Base-by-base conservation (phyloP, 306 rosid species). In the Cicer cuneatum region DNA sequence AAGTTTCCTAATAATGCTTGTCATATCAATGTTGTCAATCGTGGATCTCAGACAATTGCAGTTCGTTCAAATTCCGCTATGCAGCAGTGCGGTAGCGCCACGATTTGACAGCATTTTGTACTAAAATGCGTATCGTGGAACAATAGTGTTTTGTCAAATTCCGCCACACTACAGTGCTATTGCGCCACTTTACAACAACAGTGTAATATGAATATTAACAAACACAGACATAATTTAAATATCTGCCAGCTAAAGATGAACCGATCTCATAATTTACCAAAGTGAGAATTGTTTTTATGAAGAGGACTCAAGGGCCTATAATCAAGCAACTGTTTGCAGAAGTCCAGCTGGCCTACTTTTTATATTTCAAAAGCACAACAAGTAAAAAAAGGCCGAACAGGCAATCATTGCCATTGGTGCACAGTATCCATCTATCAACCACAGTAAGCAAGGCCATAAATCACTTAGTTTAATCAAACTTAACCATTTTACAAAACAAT, bases 391-490 rank as follows among this genome's bases (percentile, higher is more conserved):
- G 41, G 24, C 53, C 62, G 46, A 66, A 63, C 5, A 41, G 41
- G 19, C 24, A 65, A 79, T 47, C 41, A 53, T 14, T 46, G 56
- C 38, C 41, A 53, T 14, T 46, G 56, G 48, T 40, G 5, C 68
- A 60, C 10, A 52, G 35, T 11, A 29, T 16, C 2, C 9, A 66
- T 53, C 66, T 13, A 65, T 1, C 73, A 40, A 40, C 7, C 38
- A 66, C 29, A 39, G 12, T 39, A 73, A 10, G 62, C 52, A 54
- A 63, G 10, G 56, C 3, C 49, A 62, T 45, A 14, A 59, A 15
- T 48, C 43, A 68, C 6, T 15, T 6, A 43, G 13, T 58, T 37
- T 18, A 65, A 56, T 29, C 79, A 19, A 67, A 39, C 71, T 39
- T 14, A 14, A 67, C 1, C 33, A 48, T 10, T 46, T 41, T 19